Evolutionary conservation across 768 basidiomycete genomes (phyloP).

Genomic region (Nidularia sp.): DNA sequence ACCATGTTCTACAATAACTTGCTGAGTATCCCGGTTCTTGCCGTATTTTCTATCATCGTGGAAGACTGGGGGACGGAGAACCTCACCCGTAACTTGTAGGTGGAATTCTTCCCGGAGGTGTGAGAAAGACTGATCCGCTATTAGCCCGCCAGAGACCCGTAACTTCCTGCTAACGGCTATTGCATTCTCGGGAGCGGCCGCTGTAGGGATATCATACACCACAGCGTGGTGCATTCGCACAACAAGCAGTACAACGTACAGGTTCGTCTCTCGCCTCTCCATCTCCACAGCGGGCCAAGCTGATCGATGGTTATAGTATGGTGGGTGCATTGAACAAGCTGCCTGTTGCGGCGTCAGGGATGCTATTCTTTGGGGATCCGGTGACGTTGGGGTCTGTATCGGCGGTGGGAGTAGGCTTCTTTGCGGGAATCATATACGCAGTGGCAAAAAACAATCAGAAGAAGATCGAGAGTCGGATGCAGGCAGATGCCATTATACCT

Average conservation of each 20-base stretch:
- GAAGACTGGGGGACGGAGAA: slow-evolving; percentile 89
- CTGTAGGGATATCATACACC: slow-evolving; percentile 96
- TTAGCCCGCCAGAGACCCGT: slow-evolving; percentile 80
- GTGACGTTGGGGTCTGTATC: slow-evolving; percentile 87
- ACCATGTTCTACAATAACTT: slow-evolving; percentile 99
- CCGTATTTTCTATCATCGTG: slow-evolving; percentile 72
- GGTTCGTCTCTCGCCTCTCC: slow-evolving; percentile 36
- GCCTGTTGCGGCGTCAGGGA: slow-evolving; percentile 97
- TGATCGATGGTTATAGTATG: slow-evolving; percentile 60
- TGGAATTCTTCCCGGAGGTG: slow-evolving; percentile 7
- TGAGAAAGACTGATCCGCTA: neutral
- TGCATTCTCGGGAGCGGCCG: slow-evolving; percentile 94
- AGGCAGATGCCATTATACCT: slow-evolving; percentile 56
- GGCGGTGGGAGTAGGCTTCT: slow-evolving; percentile 83
- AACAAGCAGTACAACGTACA: slow-evolving; percentile 98
- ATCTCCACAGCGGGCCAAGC: neutral
- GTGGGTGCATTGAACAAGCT: slow-evolving; percentile 97
- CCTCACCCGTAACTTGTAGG: slow-evolving; percentile 85
- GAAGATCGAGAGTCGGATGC: slow-evolving; percentile 58
- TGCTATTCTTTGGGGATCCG: slow-evolving; percentile 93
- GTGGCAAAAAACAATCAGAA: slow-evolving; percentile 94
- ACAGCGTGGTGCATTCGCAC: slow-evolving; percentile 98
- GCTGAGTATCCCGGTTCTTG: slow-evolving; percentile 87
- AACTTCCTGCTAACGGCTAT: slow-evolving; percentile 80
- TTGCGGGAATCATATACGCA: slow-evolving; percentile 89